Evolutionary conservation across 495 filamentous ascomycete species (phyloP).

Genomic region (Xylaria acuta): DNA sequence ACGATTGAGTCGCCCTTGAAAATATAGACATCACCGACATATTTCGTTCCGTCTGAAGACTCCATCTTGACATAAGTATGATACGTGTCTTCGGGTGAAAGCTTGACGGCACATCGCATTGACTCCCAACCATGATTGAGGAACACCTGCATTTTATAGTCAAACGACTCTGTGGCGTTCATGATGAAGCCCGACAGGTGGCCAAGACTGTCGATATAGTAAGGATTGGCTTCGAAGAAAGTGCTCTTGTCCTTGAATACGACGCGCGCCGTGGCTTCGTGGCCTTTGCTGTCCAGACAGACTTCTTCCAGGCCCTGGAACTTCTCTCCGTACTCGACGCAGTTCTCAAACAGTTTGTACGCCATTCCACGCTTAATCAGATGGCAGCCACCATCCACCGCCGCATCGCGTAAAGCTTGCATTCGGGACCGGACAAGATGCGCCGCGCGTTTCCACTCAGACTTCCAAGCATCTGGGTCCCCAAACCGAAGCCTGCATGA

Average conservation of each 20-base stretch:
- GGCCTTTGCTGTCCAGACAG: slow-evolving; percentile 61
- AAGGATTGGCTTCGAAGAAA: slow-evolving; percentile 58
- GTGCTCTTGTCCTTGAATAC: slow-evolving; percentile 43
- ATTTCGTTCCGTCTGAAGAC: slow-evolving; percentile 41
- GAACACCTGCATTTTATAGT: slow-evolving; percentile 63
- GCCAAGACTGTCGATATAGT: slow-evolving; percentile 59
- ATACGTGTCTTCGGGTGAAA: slow-evolving; percentile 61
- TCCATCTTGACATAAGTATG: slow-evolving; percentile 62
- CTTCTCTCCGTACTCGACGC: slow-evolving; percentile 59
- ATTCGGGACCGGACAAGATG: neutral
- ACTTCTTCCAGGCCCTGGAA: slow-evolving; percentile 66
- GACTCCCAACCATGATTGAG: slow-evolving; percentile 69
- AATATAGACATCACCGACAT: slow-evolving; percentile 49
- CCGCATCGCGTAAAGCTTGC: neutral
- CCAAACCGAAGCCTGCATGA: neutral
- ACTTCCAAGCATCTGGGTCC: slow-evolving; percentile 5
- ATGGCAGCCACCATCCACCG: neutral
- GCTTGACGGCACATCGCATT: slow-evolving; percentile 60
- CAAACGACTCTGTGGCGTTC: slow-evolving; percentile 65
- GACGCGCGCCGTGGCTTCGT: slow-evolving; percentile 62
- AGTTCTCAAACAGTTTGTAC: neutral
- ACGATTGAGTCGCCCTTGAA: slow-evolving; percentile 47
- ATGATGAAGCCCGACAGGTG: slow-evolving; percentile 64
- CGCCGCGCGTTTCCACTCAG: neutral
- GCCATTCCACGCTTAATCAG: slow-evolving; percentile 31